Evolutionary conservation across 2,329 filamentous ascomycete species (phyloP), one percentile per base, ranked within the genome.

Genomic region (Calonectria ilicicola): DNA sequence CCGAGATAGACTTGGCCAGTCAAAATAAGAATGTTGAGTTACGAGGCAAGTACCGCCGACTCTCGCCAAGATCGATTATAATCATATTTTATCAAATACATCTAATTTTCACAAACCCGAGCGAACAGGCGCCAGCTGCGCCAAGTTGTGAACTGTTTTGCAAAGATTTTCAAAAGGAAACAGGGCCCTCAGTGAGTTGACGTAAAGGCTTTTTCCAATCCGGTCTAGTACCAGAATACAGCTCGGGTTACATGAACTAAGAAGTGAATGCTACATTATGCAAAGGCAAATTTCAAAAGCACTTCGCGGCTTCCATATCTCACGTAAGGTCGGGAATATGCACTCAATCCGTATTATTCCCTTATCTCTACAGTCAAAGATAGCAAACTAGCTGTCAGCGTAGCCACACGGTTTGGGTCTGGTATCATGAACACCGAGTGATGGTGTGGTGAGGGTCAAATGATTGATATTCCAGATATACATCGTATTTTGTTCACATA

Each of bases 401-500:
- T n/a, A 5, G 19, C 42, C 15, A 44, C 19, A 23, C 10, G 9
- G 32, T 17, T 1, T 40, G 3, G 21, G n/a, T 27, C 21, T 5
- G 12, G 32, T 17, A 6, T 9, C 53, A 10, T 21, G 17, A 35
- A 14, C 3, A 56, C 9, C 26, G 29, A 17, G 9, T 19, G 12
- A 23, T n/a, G 46, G 38, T 15, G 14, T 10, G 9, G n/a, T n/a
- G 17, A 46, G 12, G 14, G n/a, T 53, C 53, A 51, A 44, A 53
- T 35, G 8, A 27, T 19, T 7, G 15, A 29, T 51, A 10, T 49
- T 53, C 63, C 75, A 69, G 42, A 47, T 75, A 66, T 67, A 56
- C 56, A 74, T 56, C 69, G 44, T 47, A 63, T 75, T 75, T 78
- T 78, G 65, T 65, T 51, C 60, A 64, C 65, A 64, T 56, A n/a